phyloP scores from a whole-genome alignment of 768 basidiomycete species.

The Tylopilus vinaceipallidus region DNA sequence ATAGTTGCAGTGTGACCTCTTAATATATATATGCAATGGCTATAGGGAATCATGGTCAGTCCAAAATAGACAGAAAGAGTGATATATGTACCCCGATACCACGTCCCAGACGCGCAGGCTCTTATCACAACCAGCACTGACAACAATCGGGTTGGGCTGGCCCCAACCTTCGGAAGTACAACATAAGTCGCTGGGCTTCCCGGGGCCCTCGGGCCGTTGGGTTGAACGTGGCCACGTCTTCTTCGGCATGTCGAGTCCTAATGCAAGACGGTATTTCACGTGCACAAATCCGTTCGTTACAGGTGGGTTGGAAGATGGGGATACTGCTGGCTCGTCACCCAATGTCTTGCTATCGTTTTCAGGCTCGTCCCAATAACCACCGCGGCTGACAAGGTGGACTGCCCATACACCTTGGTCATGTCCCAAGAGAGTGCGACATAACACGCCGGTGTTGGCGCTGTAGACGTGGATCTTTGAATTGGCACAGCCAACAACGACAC shows the following conservation, averaged over 20 bases:
- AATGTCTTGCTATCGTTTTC: conserved; percentile 5
- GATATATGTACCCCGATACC: conserved; percentile 62
- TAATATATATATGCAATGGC: conserved; percentile 74
- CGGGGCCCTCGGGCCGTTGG: conserved; percentile 14
- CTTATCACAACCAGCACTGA: conserved; percentile 93
- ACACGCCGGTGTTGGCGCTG: conserved; percentile 72
- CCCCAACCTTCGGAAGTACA: conserved; percentile 87
- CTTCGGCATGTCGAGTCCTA: conserved; percentile 42
- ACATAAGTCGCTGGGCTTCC: conserved; percentile 51
- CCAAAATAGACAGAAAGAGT: neutral
- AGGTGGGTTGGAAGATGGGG: neutral
- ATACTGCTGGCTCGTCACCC: conserved; percentile 5
- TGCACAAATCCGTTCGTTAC: conserved; percentile 27
- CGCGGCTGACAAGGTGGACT: conserved; percentile 70
- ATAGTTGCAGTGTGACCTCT: conserved; percentile 88
- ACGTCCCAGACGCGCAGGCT: conserved; percentile 92
- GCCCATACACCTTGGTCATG: conserved; percentile 94
- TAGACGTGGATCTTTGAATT: conserved; percentile 85
- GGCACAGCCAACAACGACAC: conserved; percentile 87
- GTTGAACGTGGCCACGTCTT: conserved; percentile 23
- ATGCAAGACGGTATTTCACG: conserved; percentile 42
- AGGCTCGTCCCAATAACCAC: conserved; percentile 43
- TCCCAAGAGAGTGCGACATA: conserved; percentile 74
- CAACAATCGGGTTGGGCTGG: conserved; percentile 75
- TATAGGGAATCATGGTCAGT: conserved; percentile 18